Percentiles rank a stretch among this genome's conserved stretches.
Conservation (phyloP, 768 basidiomycete species). For the Suillus cothurnatus region DNA sequence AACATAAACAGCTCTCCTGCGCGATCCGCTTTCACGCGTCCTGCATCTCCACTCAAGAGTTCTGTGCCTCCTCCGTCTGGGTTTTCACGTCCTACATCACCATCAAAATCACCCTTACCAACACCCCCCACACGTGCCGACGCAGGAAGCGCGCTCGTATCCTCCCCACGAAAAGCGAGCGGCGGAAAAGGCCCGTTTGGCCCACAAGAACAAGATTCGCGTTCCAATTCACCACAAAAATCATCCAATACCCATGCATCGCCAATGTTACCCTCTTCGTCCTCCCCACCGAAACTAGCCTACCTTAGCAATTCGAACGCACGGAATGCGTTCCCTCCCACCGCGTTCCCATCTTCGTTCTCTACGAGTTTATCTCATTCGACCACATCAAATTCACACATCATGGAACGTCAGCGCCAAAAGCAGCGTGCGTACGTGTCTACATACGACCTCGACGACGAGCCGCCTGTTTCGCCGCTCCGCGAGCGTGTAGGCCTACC, state of each 20-base stretch:
- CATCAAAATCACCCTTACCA: conserved; percentile 5
- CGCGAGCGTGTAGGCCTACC: conserved; percentile 16
- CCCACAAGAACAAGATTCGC: background rate
- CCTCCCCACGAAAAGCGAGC: background rate
- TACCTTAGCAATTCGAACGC: background rate
- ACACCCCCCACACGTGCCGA: background rate
- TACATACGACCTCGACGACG: conserved; percentile 29
- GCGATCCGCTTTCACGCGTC: conserved; percentile 2
- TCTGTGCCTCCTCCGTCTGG: conserved; percentile 4
- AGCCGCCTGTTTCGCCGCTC: conserved; percentile 34
- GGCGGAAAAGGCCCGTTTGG: background rate
- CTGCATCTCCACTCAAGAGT: conserved; percentile 1
- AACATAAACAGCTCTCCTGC: background rate
- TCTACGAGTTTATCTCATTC: background rate
- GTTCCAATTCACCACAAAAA: conserved; percentile 3
- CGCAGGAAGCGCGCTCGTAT: background rate
- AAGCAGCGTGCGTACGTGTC: conserved; percentile 6
- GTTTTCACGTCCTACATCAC: conserved; percentile 10
- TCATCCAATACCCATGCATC: conserved; percentile 1
- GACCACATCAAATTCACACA: background rate
- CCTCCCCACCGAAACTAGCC: conserved; percentile 8
- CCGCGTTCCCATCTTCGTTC: conserved; percentile 3
- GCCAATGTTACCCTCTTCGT: conserved; percentile 26
- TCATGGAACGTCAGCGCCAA: conserved; percentile 8
- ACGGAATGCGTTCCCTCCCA: conserved; percentile 6